Evolutionary conservation across 177 flowering plant species (phyloP).

Genomic region (Telopea speciosissima): DNA sequence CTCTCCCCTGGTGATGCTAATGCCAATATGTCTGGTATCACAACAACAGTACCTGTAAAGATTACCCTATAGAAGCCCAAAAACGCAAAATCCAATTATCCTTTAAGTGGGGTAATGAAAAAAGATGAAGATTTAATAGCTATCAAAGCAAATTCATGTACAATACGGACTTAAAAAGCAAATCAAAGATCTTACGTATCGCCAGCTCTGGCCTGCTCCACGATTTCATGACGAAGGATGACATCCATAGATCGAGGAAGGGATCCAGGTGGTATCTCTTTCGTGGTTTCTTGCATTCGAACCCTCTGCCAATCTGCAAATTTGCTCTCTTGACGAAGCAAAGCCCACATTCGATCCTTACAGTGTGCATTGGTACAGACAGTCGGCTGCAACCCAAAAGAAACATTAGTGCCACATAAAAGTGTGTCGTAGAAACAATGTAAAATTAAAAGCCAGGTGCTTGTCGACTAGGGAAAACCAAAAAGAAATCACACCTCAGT

Average conservation of each 20-base stretch:
- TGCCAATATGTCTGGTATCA: constrained; percentile 92
- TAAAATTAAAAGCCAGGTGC: not conserved
- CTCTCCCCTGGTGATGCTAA: constrained; percentile 96
- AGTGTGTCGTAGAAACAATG: not conserved
- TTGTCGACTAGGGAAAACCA: not conserved
- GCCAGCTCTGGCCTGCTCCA: constrained; percentile 97
- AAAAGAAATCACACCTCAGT: constrained; percentile 54
- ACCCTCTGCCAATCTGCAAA: constrained; percentile 99
- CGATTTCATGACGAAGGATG: constrained; percentile 95
- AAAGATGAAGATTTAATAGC: not conserved
- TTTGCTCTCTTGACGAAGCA: constrained; percentile 88
- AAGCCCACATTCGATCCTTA: constrained; percentile 60
- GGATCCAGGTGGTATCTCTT: constrained; percentile 97
- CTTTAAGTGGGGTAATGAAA: not conserved
- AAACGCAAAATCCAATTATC: constrained; percentile 1
- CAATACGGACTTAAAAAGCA: not conserved
- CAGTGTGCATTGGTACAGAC: constrained; percentile 72
- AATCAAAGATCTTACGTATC: constrained; percentile 60
- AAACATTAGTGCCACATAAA: not conserved
- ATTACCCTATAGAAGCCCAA: constrained; percentile 53
- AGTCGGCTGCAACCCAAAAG: constrained; percentile 55
- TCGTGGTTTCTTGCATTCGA: constrained; percentile 92
- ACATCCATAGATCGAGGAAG: constrained; percentile 93
- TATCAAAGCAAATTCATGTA: constrained; percentile 4
- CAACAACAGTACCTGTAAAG: constrained; percentile 92